Evolutionary conservation across 108 stramenopile genomes (phyloP).

Genomic region (Skeletonema potamos): DNA sequence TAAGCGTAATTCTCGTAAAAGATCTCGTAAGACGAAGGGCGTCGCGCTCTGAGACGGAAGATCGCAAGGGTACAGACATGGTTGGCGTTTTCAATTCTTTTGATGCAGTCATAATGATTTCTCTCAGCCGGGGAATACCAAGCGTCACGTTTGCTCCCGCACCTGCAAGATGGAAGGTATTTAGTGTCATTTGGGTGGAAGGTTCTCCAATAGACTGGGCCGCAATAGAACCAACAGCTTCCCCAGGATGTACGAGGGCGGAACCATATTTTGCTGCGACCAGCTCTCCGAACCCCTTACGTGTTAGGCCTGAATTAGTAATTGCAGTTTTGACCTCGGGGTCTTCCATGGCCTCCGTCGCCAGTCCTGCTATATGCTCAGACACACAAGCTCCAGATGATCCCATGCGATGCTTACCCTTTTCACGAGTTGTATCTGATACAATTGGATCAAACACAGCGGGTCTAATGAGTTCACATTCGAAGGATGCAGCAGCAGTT

Average conservation of each 20-base stretch:
- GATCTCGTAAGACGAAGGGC: slow-evolving; percentile 73
- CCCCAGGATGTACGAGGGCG: slow-evolving; percentile 94
- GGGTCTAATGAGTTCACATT: slow-evolving; percentile 66
- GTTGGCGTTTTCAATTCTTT: slow-evolving; percentile 94
- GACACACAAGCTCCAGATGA: slow-evolving; percentile 85
- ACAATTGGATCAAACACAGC: slow-evolving; percentile 79
- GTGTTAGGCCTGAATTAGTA: slow-evolving; percentile 54
- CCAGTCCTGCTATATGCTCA: slow-evolving; percentile 71
- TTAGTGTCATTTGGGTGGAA: slow-evolving; percentile 99
- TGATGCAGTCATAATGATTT: slow-evolving; percentile 99
- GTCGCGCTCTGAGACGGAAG: slow-evolving; percentile 52
- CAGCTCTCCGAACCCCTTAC: slow-evolving; percentile 56
- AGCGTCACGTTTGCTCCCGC: slow-evolving; percentile 99
- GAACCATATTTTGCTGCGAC: slow-evolving; percentile 92
- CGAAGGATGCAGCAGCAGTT: slow-evolving; percentile 54
- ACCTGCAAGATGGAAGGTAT: slow-evolving; percentile 99
- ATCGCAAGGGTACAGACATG: slow-evolving; percentile 89
- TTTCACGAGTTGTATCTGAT: slow-evolving; percentile 44
- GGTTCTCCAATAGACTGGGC: slow-evolving; percentile 98
- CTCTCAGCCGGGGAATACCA: slow-evolving; percentile 98
- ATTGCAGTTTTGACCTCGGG: slow-evolving; percentile 61
- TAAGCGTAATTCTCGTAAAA: slow-evolving; percentile 82
- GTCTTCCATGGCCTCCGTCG: slow-evolving; percentile 49
- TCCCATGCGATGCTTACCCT: slow-evolving; percentile 62
- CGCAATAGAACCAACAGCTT: slow-evolving; percentile 98